Base-by-base conservation (phyloP, 2,329 filamentous ascomycete genomes). In the Nemania sp. region DNA sequence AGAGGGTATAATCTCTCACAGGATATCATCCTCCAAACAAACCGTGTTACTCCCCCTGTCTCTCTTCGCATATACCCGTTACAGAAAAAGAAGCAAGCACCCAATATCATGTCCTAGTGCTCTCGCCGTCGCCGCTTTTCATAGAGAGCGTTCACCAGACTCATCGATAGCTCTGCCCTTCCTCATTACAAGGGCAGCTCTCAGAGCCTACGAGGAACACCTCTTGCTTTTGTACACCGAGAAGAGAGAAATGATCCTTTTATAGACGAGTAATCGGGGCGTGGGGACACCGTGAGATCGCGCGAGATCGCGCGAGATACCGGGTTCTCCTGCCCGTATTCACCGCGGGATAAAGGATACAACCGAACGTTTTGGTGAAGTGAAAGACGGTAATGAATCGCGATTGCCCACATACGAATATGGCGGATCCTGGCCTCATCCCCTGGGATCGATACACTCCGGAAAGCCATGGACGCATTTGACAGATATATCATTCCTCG, bases 91-190 rank as follows among this genome's bases (percentile, higher is more conserved):
- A 46, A 43, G 13, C 15, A 13, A 39, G 40, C 13, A 25, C 18
- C 20, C 37, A 39, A 15, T 29, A 34, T 32, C 32, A 25, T 47
- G 43, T 48, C 18, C 15, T 15, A 20, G 13, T 29, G 25, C 25
- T 25, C 50, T 50, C 55, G 37, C 51, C 37, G 49, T 62, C 60
- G 15, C 56, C 47, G 29, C 55, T 59, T 51, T 62, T 59, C 60
- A 59, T 62, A 56, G 59, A 56, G 59, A 39, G 37, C 21, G 51
- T 32, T 51, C 51, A 12, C 48, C 25, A 29, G 25, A 29, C 35
- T 21, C 11, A 37, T 25, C 17, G 35, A 43, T 18, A 18, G 21
- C 13, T 34, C 15, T 59, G 35, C 54, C 55, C 21, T 20, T 50
- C 17, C 34, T 32, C 12, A 43, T 32, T 51, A 45, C 42, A 32